Base-by-base conservation (phyloP, 106 monocot genomes). In the Phalaenopsis aphrodite region DNA sequence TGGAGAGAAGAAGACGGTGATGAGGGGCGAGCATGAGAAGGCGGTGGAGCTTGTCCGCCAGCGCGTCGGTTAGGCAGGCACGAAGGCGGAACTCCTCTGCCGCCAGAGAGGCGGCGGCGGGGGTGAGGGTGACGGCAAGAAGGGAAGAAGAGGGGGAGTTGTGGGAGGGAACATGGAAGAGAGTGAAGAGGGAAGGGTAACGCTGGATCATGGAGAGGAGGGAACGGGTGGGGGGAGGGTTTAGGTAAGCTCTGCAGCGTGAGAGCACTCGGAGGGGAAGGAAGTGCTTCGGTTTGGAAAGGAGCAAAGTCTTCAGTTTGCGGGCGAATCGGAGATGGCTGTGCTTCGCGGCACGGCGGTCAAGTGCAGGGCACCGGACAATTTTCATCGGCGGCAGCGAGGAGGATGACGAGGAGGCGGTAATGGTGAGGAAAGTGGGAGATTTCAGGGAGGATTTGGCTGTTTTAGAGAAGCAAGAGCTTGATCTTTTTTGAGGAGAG, bases 281-380 rank as follows among this genome's bases (percentile, higher is more conserved):
- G 88, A 94, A 98, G 82, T 81, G 89, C n/a, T 86, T 90, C 56
- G 92, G 91, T 66, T 98, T 98, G 78, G 98, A 94, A 73, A 98
- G 98, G 78, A 98, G 94, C 42, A 98, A 90, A 48, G 86, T 91
- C 9, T 75, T 80, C 56, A 98, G 84, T 79, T 94, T 98, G 78
- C 89, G 83, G 55, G 86, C 94, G 88, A 98, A 98, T 14, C 92
- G 89, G 79, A 94, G 92, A 56, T 80, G 88, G 88, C 77, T 89
- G 82, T 90, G 82, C 78, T 78, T 77, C 23, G 90, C 48, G n/a
- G 94, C 92, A 56, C 84, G 89, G 68, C 88, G 89, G 84, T 98
- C 98, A 4, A 98, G 90, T 9, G 86, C 19, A 1, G 86, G 92
- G 83, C 67, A 92, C 46, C 90, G 88, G 52, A 84, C 81, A 41